Evolutionary conservation across 2,329 filamentous ascomycete genomes (phyloP), one percentile per base, ranked within the genome.

Genomic region (Pseudogymnoascus sp.): DNA sequence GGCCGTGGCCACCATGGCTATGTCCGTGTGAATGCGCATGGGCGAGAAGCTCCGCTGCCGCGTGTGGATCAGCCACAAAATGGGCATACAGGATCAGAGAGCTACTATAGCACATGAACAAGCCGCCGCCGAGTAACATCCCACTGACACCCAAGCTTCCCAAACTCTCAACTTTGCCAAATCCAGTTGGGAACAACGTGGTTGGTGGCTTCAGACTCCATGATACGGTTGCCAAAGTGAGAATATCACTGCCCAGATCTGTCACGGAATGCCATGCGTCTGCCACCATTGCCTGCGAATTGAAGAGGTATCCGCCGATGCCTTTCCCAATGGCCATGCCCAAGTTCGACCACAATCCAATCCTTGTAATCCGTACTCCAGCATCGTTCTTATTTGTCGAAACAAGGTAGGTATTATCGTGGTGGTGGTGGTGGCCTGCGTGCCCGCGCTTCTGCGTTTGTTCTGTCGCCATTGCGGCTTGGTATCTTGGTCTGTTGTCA

Each of bases 121-220:
- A 78, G 61, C 95, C 95, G 66, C 95, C 95, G 59, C 88, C 86
- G 1, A 99, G 83, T 70, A 99, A 81, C 77, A 99, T 89, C 67
- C 92, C 87, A 69, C 93, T 97, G 35, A 99, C 95, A 14, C 93
- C 95, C 64, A 99, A 79, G 21, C 92, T 95, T 19, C 95, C 95
- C 72, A 99, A 78, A 71, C 92, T 96, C 80, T 99, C 95, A n/a
- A 99, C 85, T 79, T 99, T 99, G 73, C 95, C 95, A 73, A 96
- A 99, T 1, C 95, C 95, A 70, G 87, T 86, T 1, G 95, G 95
- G 73, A 96, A 99, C 42, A 84, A 84, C 62, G 89, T 83, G 10
- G 90, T 91, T 0, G 95, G 92, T 5, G 91, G 88, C 70, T 89
- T 91, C 65, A 97, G 78, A 65, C 93, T 96, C 86, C 90, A 96